phyloP scores from a whole-genome alignment of 768 basidiomycete species.

The Podaxis carcinomalis region DNA sequence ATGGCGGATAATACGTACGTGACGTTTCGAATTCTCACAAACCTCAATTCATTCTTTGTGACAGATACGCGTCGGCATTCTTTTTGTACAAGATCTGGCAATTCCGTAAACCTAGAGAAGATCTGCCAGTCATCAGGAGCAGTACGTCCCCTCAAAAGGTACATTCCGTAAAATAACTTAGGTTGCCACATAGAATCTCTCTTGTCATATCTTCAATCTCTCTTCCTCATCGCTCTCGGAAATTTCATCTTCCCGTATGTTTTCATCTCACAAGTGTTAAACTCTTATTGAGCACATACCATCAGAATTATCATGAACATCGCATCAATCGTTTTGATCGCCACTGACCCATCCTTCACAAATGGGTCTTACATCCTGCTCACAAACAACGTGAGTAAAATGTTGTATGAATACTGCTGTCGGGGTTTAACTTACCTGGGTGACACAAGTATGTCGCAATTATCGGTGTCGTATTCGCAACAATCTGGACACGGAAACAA shows the following conservation, averaged over 20 bases:
- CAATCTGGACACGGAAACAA: slow-evolving; percentile 25
- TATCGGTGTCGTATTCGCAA: slow-evolving; percentile 32
- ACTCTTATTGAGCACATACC: neutral
- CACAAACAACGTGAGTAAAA: slow-evolving; percentile 18
- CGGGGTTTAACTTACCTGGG: neutral
- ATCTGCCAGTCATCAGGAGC: slow-evolving; percentile 10
- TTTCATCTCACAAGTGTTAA: neutral
- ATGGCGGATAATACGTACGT: slow-evolving; percentile 30
- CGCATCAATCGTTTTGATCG: slow-evolving; percentile 26
- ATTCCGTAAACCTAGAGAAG: neutral
- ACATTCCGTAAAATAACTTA: neutral
- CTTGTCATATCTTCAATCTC: slow-evolving; percentile 20
- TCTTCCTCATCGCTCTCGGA: slow-evolving; percentile 31
- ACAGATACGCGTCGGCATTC: slow-evolving; percentile 22
- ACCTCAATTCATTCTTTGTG: neutral
- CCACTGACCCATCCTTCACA: slow-evolving; percentile 19
- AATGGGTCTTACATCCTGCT: slow-evolving; percentile 17
- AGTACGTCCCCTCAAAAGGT: slow-evolving; percentile 7
- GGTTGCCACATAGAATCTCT: slow-evolving; percentile 13
- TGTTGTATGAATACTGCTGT: neutral
- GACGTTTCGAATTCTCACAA: neutral
- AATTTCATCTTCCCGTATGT: slow-evolving; percentile 33
- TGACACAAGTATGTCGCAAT: slow-evolving; percentile 23
- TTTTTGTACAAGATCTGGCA: slow-evolving; percentile 21
- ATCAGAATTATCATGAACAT: slow-evolving; percentile 25